Evolutionary conservation across 2,329 filamentous ascomycete species (phyloP), one percentile per base, ranked within the genome.

Genomic region (Monosporascus sp.): DNA sequence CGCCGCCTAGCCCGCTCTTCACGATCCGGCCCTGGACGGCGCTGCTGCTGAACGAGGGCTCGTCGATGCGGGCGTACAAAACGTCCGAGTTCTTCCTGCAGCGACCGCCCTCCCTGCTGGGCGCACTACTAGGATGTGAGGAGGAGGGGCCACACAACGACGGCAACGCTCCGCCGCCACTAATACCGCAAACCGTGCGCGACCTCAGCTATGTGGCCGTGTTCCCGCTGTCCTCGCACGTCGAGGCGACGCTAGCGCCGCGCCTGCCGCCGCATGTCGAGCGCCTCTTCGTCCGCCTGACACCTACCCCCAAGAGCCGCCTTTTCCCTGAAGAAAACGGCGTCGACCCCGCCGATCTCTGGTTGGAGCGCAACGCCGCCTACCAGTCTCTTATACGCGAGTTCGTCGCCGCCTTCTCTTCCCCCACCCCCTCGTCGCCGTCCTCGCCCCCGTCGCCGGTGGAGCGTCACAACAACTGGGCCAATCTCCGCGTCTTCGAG

Each of bases 31-130:
- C 79, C 2, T 92, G 89, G 88, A 77, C 75, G 0, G 77, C 80
- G 18, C 62, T 91, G 0, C 72, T 80, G 2, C 80, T 91, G 58
- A 92, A 92, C 65, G 88, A 93, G 70, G 87, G 87, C 8, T 89
- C 87, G 0, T 89, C 84, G 5, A 78, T 87, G n/a, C 78, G 78
- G 53, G 86, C 83, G 6, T 92, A 89, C 70, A 79, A 79, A 47
- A 84, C 81, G 4, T 87, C 89, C 65, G 85, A 90, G 61, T 90
- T 86, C 69, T 89, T 86, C 63, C 74, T 85, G 37, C 82, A 83
- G 45, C 74, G 77, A 1, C 79, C 86, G 7, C 86, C 84, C 0
- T 84, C 84, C 15, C 75, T 88, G 52, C 70, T 89, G 1, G 74
- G 75, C 22, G 74, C 78, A 14, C 69, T 84, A 6, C 65, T 81